These are phyloP conservation scores for Orbilia quercus DNA, from an alignment of 2,329 filamentous ascomycete genomes.

Conservation along the genomic window DNA sequence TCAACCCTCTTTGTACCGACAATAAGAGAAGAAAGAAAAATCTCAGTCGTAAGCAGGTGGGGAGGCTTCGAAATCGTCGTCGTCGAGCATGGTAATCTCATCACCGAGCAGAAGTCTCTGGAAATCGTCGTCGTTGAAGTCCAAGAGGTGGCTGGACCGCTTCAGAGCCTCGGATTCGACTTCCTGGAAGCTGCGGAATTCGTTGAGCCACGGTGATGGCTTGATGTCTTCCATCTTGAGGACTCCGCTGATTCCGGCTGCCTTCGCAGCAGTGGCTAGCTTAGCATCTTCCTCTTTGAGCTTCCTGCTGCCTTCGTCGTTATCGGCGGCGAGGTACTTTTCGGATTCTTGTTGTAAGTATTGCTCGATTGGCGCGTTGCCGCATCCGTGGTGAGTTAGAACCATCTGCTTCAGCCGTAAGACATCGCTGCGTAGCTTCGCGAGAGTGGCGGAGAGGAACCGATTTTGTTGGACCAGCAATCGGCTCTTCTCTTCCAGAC, in stretches of 20 bases:
- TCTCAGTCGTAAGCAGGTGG: conserved; percentile 46
- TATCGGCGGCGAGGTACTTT: conserved; percentile 52
- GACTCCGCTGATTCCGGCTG: conserved; percentile 35
- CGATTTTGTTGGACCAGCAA: conserved; percentile 59
- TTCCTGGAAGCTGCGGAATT: conserved; percentile 55
- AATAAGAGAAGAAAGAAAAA: too few species aligned
- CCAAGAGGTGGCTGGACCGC: conserved; percentile 31
- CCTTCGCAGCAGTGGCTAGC: conserved; percentile 20
- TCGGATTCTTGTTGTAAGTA: conserved; percentile 59
- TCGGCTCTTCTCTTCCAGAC: conserved; percentile 64
- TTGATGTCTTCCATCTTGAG: conserved; percentile 39
- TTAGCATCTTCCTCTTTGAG: conserved; percentile 26
- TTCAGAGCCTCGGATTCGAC: conserved; percentile 51
- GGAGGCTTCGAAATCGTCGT: conserved; percentile 45
- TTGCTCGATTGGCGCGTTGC: conserved; percentile 58
- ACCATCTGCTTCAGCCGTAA: conserved; percentile 61
- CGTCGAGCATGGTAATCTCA: conserved; percentile 42
- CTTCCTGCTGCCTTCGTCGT: conserved; percentile 40
- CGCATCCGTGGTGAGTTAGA: conserved; percentile 61
- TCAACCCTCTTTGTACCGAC: not conserved
- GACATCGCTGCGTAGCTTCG: conserved; percentile 60
- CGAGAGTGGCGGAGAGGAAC: conserved; percentile 58
- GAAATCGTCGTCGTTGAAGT: conserved; percentile 55
- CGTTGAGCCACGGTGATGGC: conserved; percentile 44
- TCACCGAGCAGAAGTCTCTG: conserved; percentile 54